Evolutionary conservation across 768 basidiomycete species (phyloP).

Genomic region (Mycena galericulata): DNA sequence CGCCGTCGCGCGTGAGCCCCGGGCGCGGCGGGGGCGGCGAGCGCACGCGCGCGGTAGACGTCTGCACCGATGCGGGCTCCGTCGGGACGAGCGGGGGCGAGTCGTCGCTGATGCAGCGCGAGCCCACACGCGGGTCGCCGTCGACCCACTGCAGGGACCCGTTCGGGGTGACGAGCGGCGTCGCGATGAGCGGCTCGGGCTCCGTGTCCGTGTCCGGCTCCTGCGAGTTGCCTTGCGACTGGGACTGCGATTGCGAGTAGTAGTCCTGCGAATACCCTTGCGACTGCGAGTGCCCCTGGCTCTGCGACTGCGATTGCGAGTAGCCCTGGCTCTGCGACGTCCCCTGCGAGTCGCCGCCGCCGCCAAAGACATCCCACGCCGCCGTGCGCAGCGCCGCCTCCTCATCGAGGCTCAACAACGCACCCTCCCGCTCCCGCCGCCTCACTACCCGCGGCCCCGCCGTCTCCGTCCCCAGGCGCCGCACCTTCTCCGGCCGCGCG

Average conservation of each 20-base stretch:
- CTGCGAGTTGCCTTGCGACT: conserved; percentile 37
- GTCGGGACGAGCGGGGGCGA: conserved; percentile 23
- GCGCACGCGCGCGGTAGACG: not conserved
- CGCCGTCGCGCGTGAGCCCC: not conserved
- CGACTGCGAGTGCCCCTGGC: not conserved
- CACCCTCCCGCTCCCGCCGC: not conserved
- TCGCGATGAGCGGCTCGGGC: conserved; percentile 54
- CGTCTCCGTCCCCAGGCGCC: conserved; percentile 7
- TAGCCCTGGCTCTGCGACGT: no score
- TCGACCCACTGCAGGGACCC: conserved; percentile 60
- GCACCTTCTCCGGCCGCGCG: conserved; percentile 6
- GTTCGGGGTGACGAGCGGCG: conserved; percentile 67
- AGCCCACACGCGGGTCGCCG: conserved; percentile 10
- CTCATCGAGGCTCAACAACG: conserved; percentile 12
- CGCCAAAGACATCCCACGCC: conserved; percentile 16
- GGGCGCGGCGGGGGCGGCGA: not conserved
- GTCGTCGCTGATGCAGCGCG: no score
- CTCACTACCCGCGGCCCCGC: not conserved
- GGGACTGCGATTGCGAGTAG: conserved; percentile 10
- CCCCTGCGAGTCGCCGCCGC: not conserved
- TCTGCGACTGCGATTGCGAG: conserved; percentile 30
- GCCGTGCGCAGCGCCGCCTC: conserved; percentile 16
- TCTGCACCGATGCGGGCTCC: conserved; percentile 6
- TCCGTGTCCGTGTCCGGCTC: conserved; percentile 26
- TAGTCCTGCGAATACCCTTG: conserved; percentile 32